Conservation (phyloP, 179 eudicot genomes). For the Dionaea muscipula region DNA sequence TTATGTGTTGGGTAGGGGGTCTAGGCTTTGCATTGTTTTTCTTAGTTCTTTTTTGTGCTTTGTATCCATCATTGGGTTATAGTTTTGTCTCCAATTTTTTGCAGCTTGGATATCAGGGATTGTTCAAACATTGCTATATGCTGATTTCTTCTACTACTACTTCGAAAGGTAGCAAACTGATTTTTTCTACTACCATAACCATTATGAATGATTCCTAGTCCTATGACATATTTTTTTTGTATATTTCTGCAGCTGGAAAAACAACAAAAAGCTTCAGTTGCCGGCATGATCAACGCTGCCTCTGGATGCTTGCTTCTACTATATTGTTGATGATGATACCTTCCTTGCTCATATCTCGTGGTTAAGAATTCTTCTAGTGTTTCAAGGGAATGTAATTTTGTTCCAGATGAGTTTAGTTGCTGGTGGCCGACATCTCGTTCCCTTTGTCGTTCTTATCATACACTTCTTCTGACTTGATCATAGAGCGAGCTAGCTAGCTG, state of each 20-base stretch:
- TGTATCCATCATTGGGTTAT: constrained; percentile 6
- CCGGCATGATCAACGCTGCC: constrained; percentile 41
- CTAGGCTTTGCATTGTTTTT: too few species aligned
- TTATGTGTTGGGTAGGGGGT: too few species aligned
- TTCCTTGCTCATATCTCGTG: background rate
- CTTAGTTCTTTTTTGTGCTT: too few species aligned
- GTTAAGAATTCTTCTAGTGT: background rate
- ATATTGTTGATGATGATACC: background rate
- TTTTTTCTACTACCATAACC: too few species aligned
- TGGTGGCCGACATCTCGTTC: background rate
- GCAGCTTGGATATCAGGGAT: constrained; percentile 87
- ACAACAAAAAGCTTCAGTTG: constrained; percentile 60
- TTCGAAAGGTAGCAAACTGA: constrained; percentile 50
- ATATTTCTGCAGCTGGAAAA: constrained; percentile 64
- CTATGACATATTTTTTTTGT: background rate
- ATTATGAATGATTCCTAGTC: background rate
- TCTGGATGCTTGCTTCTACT: background rate
- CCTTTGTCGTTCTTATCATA: background rate
- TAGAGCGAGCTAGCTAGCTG: too few species aligned
- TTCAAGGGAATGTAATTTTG: background rate
- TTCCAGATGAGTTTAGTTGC: background rate
- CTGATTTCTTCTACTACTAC: constrained; percentile 85
- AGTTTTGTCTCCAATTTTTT: constrained; percentile 1
- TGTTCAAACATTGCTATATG: constrained; percentile 73
- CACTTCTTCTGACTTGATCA: too few species aligned